Conservation (phyloP, 345 rosid genomes). For the Corchorus olitorius region DNA sequence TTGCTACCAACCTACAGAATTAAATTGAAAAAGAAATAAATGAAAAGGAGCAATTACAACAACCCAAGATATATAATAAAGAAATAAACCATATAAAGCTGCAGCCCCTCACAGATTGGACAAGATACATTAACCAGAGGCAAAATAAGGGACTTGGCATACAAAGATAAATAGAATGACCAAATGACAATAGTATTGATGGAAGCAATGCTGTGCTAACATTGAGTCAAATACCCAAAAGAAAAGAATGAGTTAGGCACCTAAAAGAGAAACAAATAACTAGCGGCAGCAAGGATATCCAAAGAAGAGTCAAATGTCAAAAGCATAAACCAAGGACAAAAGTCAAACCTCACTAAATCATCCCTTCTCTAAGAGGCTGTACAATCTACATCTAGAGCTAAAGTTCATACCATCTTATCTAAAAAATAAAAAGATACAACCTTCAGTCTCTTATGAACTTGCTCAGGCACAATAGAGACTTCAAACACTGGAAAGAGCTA, state of each 20-base stretch:
- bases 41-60: not conserved
- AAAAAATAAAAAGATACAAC: not conserved
- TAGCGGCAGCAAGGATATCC: not conserved
- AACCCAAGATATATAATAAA: not conserved
- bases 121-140: not conserved
- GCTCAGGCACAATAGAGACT: not conserved
- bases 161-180: not conserved
- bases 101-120: not conserved
- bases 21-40: not conserved
- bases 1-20: slow-evolving; percentile 68
- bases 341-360: not conserved
- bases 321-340: not conserved
- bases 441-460: not conserved
- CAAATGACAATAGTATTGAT: not conserved
- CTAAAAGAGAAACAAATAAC: not conserved
- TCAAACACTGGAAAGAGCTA: not conserved
- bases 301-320: not conserved
- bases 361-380: not conserved
- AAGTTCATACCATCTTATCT: not conserved
- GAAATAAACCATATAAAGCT: not conserved
- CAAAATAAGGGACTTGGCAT: not conserved
- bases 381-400: not conserved
- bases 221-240: not conserved
- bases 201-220: not conserved
- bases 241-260: not conserved